Conservation (phyloP, 2,329 filamentous ascomycete species). For the Cercospora sp. region DNA sequence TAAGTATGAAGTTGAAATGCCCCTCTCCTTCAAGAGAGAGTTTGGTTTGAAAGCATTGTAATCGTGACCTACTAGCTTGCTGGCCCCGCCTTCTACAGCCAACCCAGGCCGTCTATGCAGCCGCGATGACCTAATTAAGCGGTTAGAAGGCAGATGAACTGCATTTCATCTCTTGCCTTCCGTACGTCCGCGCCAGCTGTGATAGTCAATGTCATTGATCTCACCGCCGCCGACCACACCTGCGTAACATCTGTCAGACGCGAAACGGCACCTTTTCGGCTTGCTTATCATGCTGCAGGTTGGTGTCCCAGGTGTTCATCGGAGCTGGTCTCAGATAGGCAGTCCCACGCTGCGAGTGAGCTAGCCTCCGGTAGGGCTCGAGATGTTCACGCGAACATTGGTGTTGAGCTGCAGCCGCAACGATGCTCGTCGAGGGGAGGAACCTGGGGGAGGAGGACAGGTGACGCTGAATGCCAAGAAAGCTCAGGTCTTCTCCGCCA, state of each 20-base stretch:
- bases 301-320: not conserved
- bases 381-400: not conserved
- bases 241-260: not conserved
- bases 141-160: not conserved
- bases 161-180: not conserved
- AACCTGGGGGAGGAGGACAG: not conserved
- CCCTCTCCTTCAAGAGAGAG: too few species aligned
- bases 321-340: conserved; percentile 7
- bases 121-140: conserved; percentile 3
- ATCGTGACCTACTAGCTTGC: not conserved
- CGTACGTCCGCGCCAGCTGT: not conserved
- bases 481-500: not conserved
- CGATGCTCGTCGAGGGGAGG: not conserved
- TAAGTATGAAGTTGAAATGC: not conserved
- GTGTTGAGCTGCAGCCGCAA: not conserved
- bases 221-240: not conserved
- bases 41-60: not conserved
- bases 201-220: not conserved
- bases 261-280: conserved; percentile 5
- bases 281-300: not conserved
- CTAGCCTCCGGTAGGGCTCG: not conserved
- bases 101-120: not conserved
- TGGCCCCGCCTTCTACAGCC: not conserved
- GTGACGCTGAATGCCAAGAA: not conserved
- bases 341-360: not conserved